Evolutionary conservation across 2,329 filamentous ascomycete species (phyloP), one percentile per base, ranked within the genome.

Genomic region (Zymoseptoria tritici): DNA sequence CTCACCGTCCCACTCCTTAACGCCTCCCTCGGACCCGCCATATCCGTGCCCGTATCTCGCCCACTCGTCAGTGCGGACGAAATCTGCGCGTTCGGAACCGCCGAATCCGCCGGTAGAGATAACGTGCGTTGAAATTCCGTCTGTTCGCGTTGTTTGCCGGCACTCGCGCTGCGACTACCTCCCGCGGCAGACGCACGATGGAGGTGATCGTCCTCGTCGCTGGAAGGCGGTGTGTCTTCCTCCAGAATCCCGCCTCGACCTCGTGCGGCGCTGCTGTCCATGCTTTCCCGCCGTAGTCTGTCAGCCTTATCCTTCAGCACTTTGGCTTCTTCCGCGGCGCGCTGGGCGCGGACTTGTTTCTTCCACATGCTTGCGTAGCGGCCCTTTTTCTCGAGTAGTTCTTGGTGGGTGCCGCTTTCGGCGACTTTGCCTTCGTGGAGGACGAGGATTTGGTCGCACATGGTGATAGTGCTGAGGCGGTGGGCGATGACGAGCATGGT

Each of bases 401-500:
- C 78, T 16, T 78, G 72, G 59, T 83, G 81, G 1, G 75, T 79
- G 19, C 81, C 81, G 24, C 76, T 73, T 66, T 83, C 81, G 9
- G 77, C 75, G 0, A 81, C 80, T 59, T 74, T 73, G 57, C 81
- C 81, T 64, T 80, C 78, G 64, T 82, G 77, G 54, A 83, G 72
- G 5, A 83, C 81, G 7, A 83, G 74, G 55, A 83, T 83, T 62
- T 83, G 80, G 59, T 83, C 81, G 49, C 81, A 81, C 65, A 78
- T 77, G 24, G 78, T 80, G 62, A 83, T 81, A 16, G 81, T 83
- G 60, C 79, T 81, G 24, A 83, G 75, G 49, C 81, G 77, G 78
- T 85, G 91, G 78, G 94, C 94, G 77, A 99, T 97, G 56, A 97
- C 91, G 62, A 99, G 84, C 78, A 97, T 87, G 1, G 94, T 99